Conservation (phyloP, 2,329 filamentous ascomycete genomes). For the Colletotrichum truncatum region DNA sequence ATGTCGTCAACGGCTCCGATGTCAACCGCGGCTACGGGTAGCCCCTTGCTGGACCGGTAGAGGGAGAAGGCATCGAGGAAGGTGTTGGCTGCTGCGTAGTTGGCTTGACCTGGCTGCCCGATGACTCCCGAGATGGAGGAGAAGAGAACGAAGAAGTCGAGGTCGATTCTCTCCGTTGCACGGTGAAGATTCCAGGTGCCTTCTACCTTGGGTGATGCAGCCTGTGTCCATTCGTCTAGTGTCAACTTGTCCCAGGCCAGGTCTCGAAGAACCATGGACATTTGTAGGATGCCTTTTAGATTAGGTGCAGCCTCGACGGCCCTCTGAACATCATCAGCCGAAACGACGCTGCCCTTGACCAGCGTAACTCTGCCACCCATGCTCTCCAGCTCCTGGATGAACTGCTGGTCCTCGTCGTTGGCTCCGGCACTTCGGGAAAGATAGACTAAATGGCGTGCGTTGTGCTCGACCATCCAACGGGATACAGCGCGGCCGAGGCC, state of each 20-base stretch:
- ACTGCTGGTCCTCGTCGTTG: constrained; percentile 12
- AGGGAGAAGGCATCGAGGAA: constrained; percentile 49
- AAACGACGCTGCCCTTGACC: constrained; percentile 42
- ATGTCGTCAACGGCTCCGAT: constrained; percentile 47
- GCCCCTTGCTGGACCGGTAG: constrained; percentile 42
- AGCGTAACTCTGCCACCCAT: constrained; percentile 37
- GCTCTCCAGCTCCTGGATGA: constrained; percentile 35
- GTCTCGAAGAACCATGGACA: constrained; percentile 45
- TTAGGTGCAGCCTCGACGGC: constrained; percentile 33
- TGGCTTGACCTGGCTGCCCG: constrained; percentile 46
- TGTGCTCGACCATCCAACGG: constrained; percentile 38
- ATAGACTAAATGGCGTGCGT: constrained; percentile 37
- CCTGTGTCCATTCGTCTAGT: constrained; percentile 43
- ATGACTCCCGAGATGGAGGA: constrained; percentile 44
- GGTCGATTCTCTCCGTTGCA: background rate
- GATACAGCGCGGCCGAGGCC: constrained; percentile 40
- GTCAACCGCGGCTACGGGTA: constrained; percentile 49
- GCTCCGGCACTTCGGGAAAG: constrained; percentile 35
- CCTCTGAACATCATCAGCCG: constrained; percentile 36
- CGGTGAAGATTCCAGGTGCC: constrained; percentile 54
- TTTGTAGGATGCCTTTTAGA: constrained; percentile 50
- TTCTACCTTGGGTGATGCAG: constrained; percentile 47
- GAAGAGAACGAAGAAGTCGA: constrained; percentile 49
- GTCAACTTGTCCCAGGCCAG: constrained; percentile 44
- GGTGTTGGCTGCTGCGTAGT: constrained; percentile 50